A percentile compares a stretch with the other conserved stretches of the same genome.
These are phyloP conservation scores for Stachybotrys chartarum DNA, from an alignment of 2,329 filamentous ascomycete species.

Conservation along the genomic window DNA sequence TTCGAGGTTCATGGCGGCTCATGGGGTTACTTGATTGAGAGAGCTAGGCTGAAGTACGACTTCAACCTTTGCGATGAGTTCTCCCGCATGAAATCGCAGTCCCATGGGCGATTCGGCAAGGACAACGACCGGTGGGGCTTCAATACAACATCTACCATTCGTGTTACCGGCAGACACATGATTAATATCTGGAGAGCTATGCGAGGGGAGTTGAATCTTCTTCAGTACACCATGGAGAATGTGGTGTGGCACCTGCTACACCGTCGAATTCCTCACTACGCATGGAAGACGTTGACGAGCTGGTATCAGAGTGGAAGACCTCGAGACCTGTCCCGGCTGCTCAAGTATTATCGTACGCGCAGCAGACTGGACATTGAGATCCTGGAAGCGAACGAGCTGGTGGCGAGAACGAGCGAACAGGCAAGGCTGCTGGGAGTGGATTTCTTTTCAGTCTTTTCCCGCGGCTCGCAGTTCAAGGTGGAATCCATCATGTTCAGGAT, in stretches of 20 bases:
- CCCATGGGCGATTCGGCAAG: constrained; percentile 77
- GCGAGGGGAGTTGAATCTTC: constrained; percentile 81
- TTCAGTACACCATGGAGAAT: constrained; percentile 96
- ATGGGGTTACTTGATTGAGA: constrained; percentile 93
- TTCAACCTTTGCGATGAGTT: constrained; percentile 88
- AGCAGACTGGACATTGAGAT: constrained; percentile 84
- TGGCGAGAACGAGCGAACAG: constrained; percentile 87
- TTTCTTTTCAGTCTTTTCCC: constrained; percentile 92
- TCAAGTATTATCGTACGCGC: constrained; percentile 71
- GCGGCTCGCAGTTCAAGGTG: constrained; percentile 96
- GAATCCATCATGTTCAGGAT: constrained; percentile 99
- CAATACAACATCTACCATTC: constrained; percentile 85
- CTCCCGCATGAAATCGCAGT: constrained; percentile 78
- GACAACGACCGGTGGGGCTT: constrained; percentile 89
- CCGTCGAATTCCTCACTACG: constrained; percentile 80
- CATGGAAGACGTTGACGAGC: constrained; percentile 66
- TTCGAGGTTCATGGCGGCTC: constrained; percentile 91
- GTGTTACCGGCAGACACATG: constrained; percentile 88
- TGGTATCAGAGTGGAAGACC: constrained; percentile 72
- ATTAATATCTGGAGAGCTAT: constrained; percentile 98
- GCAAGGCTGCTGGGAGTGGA: constrained; percentile 88
- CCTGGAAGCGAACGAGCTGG: constrained; percentile 80
- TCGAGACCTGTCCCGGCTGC: constrained; percentile 63
- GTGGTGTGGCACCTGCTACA: constrained; percentile 88
- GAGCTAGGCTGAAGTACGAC: constrained; percentile 78